A percentile compares a stretch with the other conserved stretches of the same genome.
phyloP scores from a whole-genome alignment of 2,329 filamentous ascomycete genomes.

The Pseudogymnoascus destructans region DNA sequence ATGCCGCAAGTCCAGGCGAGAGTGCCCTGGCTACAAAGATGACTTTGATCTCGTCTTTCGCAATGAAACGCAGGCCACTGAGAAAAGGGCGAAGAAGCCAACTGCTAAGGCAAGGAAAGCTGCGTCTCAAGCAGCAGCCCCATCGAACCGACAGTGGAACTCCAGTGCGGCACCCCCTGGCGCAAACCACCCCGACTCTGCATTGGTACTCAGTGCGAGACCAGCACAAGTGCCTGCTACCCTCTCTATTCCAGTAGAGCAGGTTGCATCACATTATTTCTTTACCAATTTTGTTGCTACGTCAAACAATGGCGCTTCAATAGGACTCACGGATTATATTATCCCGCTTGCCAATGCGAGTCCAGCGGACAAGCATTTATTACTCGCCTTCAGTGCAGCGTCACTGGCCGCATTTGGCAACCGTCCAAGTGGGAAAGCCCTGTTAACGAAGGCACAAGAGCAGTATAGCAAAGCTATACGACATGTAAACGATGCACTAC shows the following conservation, averaged over 20 bases:
- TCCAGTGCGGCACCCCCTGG: neutral
- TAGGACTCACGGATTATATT: constrained; percentile 47
- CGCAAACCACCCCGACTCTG: neutral
- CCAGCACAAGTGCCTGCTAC: constrained; percentile 23
- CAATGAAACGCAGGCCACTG: constrained; percentile 57
- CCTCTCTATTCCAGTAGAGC: constrained; percentile 37
- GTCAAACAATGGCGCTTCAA: constrained; percentile 35
- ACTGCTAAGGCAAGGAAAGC: neutral
- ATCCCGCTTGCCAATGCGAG: constrained; percentile 40
- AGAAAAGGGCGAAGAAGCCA: constrained; percentile 37
- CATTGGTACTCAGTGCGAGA: constrained; percentile 12
- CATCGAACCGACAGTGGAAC: neutral
- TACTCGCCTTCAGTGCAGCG: constrained; percentile 45
- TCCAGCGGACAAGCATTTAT: constrained; percentile 34
- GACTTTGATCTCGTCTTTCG: constrained; percentile 62
- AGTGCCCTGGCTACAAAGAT: constrained; percentile 56
- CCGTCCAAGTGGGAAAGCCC: constrained; percentile 28
- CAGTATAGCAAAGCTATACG: constrained; percentile 43
- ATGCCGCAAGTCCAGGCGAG: constrained; percentile 48
- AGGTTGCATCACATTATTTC: constrained; percentile 46
- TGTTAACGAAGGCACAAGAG: constrained; percentile 32
- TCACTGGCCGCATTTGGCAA: constrained; percentile 45
- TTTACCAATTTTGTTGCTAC: constrained; percentile 46
- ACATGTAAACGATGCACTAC: constrained; percentile 39
- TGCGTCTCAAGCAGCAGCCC: constrained; percentile 1